These are phyloP conservation scores for Diaporthe sp. DNA, from an alignment of 2,329 filamentous ascomycete genomes.

Conservation along the genomic window DNA sequence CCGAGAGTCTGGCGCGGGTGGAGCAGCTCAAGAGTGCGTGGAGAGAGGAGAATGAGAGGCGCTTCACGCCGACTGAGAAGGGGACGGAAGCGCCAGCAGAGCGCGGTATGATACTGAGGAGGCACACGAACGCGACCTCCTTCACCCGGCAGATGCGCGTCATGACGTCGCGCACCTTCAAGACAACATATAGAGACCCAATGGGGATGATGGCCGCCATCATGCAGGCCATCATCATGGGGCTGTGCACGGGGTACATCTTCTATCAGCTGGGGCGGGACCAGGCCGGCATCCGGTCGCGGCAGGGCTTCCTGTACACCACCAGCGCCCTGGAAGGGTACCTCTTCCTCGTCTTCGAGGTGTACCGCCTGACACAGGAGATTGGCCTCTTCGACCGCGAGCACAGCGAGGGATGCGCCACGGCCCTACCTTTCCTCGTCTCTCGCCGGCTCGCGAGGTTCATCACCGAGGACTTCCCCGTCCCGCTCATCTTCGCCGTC, in stretches of 20 bases:
- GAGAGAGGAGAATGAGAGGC: slow-evolving; percentile 52
- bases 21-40: slow-evolving; percentile 70
- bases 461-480: slow-evolving; percentile 77
- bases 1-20: slow-evolving; percentile 67
- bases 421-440: slow-evolving; percentile 74
- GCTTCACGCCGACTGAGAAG: slow-evolving; percentile 40
- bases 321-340: slow-evolving; percentile 80
- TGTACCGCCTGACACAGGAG: slow-evolving; percentile 79
- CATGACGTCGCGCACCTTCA: slow-evolving; percentile 75
- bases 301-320: slow-evolving; percentile 78
- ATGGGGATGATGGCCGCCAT: slow-evolving; percentile 79
- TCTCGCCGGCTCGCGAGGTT: slow-evolving; percentile 76
- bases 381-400: slow-evolving; percentile 83
- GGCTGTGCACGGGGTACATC: slow-evolving; percentile 77
- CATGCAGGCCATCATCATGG: slow-evolving; percentile 77
- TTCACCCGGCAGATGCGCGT: slow-evolving; percentile 73
- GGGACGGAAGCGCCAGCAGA: slow-evolving; percentile 20
- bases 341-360: slow-evolving; percentile 80
- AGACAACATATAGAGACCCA: slow-evolving; percentile 80
- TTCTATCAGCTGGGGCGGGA: slow-evolving; percentile 74
- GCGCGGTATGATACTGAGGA: slow-evolving; percentile 24
- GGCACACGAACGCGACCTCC: slow-evolving; percentile 57
- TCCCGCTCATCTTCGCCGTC: slow-evolving; percentile 75
- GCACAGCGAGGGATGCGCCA: slow-evolving; percentile 77
- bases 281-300: slow-evolving; percentile 77